phyloP scores from a whole-genome alignment of 75 land plant species.

The Picea glauca region DNA sequence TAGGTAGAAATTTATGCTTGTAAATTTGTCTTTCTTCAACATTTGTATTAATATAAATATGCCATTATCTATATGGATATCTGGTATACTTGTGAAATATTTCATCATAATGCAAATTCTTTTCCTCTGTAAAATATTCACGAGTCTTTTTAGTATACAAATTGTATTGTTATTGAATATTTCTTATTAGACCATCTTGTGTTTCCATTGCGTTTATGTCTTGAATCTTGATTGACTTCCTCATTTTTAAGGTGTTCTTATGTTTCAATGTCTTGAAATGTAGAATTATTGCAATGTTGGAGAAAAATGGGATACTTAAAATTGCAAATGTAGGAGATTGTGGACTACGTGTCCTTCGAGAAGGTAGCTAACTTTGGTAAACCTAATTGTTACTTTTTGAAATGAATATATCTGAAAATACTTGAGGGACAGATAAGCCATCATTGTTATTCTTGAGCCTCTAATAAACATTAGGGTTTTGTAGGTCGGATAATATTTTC shows the following conservation, averaged over 20 bases:
- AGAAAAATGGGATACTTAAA: slow-evolving; percentile 62
- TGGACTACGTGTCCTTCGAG: slow-evolving; percentile 73
- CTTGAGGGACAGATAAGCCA: background rate
- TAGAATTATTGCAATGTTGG: slow-evolving; percentile 91
- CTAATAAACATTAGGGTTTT: background rate
- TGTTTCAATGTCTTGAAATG: background rate
- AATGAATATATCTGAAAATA: background rate
- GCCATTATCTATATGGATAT: background rate
- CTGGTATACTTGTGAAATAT: background rate
- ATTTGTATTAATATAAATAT: background rate
- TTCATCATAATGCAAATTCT: background rate
- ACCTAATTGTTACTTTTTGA: background rate
- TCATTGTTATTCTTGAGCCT: background rate
- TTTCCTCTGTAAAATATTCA: background rate
- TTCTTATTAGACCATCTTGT: background rate
- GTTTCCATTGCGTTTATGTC: background rate
- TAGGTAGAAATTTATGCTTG: background rate
- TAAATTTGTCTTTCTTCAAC: too few species aligned
- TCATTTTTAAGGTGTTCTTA: too few species aligned
- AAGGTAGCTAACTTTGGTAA: slow-evolving; percentile 39
- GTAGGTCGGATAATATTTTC: slow-evolving; percentile 74
- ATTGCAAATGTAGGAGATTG: slow-evolving; percentile 96
- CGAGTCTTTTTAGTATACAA: background rate
- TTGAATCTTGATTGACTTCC: background rate
- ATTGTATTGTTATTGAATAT: background rate